A percentile compares a stretch with the other conserved stretches of the same genome.
Evolutionary conservation across 1,284 basidiomycete species (phyloP).

Genomic region (Polyporus tsugae): DNA sequence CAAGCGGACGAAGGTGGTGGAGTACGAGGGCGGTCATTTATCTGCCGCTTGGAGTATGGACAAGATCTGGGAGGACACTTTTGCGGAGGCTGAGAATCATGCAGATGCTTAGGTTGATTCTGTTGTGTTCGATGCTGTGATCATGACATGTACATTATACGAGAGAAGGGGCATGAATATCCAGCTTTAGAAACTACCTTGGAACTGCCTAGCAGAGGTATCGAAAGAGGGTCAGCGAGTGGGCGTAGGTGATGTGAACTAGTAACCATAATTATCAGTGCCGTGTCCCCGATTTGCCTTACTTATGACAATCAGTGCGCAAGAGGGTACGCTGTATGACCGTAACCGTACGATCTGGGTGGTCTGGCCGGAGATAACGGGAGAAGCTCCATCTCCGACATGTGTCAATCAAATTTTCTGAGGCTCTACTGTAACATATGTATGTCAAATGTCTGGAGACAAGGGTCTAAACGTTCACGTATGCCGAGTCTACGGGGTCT

Average conservation of each 20-base stretch:
- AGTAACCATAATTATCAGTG: no score
- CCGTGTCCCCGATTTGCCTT: neutral
- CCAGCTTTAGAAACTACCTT: no score
- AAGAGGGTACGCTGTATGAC: neutral
- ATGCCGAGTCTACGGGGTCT: neutral
- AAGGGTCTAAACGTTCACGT: no score
- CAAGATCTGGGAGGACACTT: slow-evolving; percentile 51
- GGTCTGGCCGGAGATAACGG: neutral
- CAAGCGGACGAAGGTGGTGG: slow-evolving; percentile 47
- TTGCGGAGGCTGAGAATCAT: slow-evolving; percentile 30
- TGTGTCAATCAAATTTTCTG: neutral
- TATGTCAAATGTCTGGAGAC: neutral
- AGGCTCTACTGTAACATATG: neutral
- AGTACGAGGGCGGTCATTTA: slow-evolving; percentile 57
- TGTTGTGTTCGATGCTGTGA: neutral
- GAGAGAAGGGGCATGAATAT: no score
- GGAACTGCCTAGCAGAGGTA: no score
- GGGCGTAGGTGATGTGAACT: neutral
- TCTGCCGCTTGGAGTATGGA: slow-evolving; percentile 51
- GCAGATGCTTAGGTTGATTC: neutral
- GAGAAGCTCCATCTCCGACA: neutral
- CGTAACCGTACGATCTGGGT: neutral
- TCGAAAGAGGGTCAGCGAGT: no score
- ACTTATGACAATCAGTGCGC: neutral
- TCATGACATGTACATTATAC: neutral